Conservation (phyloP, 2,329 filamentous ascomycete species). For the Dactylonectria estremocensis region DNA sequence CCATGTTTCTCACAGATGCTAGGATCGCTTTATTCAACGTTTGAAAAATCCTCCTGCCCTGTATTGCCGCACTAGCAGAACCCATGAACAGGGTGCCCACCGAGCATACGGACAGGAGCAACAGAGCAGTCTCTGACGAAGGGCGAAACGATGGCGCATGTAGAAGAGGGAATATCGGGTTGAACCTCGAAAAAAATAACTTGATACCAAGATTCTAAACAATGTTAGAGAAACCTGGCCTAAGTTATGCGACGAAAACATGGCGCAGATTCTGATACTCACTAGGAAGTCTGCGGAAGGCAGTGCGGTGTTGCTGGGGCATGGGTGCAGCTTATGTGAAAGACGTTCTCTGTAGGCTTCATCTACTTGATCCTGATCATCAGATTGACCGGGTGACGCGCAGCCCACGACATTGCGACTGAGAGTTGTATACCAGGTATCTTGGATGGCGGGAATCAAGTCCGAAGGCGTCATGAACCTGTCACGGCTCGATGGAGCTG, state of each 20-base stretch:
- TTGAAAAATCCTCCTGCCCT: slow-evolving; percentile 37
- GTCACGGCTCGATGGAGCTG: neutral
- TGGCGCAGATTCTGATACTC: neutral
- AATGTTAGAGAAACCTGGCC: neutral
- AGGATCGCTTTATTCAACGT: slow-evolving; percentile 35
- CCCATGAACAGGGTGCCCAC: slow-evolving; percentile 55
- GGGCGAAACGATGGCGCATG: slow-evolving; percentile 40
- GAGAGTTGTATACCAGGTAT: slow-evolving; percentile 7
- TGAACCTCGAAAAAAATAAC: slow-evolving; percentile 41
- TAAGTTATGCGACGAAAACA: neutral
- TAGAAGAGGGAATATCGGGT: slow-evolving; percentile 39
- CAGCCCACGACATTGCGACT: neutral
- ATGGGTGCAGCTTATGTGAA: slow-evolving; percentile 24
- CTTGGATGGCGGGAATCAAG: neutral
- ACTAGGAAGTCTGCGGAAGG: slow-evolving; percentile 39
- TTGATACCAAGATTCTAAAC: slow-evolving; percentile 41
- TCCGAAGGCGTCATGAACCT: neutral
- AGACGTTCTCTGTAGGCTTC: slow-evolving; percentile 28
- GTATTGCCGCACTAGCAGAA: slow-evolving; percentile 46
- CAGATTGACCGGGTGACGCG: neutral
- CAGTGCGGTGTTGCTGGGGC: slow-evolving; percentile 15
- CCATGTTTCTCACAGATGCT: slow-evolving; percentile 25
- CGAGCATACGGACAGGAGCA: slow-evolving; percentile 56
- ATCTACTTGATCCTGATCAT: slow-evolving; percentile 21
- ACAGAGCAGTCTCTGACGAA: slow-evolving; percentile 47